Conservation (phyloP, 2,329 filamentous ascomycete genomes). For the Fusarium chaquense region DNA sequence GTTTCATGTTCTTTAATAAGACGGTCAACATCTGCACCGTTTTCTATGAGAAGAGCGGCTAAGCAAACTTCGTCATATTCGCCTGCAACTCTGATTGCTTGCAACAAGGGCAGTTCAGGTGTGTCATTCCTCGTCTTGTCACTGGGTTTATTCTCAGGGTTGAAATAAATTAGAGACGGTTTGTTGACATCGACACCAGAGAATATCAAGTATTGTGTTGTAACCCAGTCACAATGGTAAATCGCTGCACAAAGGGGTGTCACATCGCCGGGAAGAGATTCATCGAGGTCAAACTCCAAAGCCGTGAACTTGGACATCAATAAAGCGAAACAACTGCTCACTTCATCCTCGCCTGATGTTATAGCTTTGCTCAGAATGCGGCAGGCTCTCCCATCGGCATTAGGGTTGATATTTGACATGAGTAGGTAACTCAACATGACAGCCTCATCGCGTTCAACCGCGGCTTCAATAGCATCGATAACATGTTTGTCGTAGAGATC, state of each 20-base stretch:
- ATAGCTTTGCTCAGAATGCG: neutral
- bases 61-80: neutral
- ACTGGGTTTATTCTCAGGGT: accelerated
- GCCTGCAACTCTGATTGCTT: too few species aligned
- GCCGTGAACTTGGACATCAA: neutral
- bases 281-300: neutral
- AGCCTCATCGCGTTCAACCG: accelerated
- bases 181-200: neutral
- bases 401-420: neutral
- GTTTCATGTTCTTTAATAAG: neutral
- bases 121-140: accelerated
- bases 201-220: neutral
- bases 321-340: neutral
- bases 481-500: accelerated
- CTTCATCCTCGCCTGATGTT: accelerated
- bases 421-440: neutral
- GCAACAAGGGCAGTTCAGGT: neutral
- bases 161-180: neutral
- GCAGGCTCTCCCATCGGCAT: neutral
- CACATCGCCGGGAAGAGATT: neutral
- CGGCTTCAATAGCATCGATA: neutral
- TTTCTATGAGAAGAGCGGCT: neutral
- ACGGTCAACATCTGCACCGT: neutral
- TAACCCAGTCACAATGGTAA: accelerated
- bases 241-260: neutral